Evolutionary conservation across 495 filamentous ascomycete genomes (phyloP), one percentile per base, ranked within the genome.

Genomic region (Aspergillus conjunctus): DNA sequence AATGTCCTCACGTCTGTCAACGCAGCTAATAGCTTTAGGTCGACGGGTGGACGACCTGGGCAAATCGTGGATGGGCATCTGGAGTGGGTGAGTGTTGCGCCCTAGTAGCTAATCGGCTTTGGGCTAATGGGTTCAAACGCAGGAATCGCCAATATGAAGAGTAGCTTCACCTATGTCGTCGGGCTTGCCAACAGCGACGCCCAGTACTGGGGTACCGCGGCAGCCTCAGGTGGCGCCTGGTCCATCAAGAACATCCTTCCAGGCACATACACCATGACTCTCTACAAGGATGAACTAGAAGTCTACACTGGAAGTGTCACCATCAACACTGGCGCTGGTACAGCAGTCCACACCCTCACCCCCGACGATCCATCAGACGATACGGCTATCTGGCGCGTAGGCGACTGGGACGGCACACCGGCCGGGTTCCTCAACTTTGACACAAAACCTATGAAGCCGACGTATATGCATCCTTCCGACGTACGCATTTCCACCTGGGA

Each of bases 381-480:
- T 2, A 60, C 49, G 0, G 51, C 58, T 2, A 11, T 60, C 51
- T 60, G 51, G 49, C 58, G 51, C 6, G 54, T 60, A 21, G 58
- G 58, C 51, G 39, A 46, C 14, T 60, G 51, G 49, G 58, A 60
- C 31, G 58, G 58, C 39, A 60, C 58, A 0, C 58, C 58, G 11
- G 10, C 58, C 5, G 58, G 50, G 7, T 46, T 54, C 39, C 58
- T 32, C 6, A 60, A 60, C 41, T 55, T 55, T 21, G 53, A 55
- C 33, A 31, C 7, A 0, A 10, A 10, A 3, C 49, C 58, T 4
- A 52, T 33, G 31, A 41, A 32, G 15, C 58, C 51, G 1, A 52
- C 51, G 12, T 52, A 52, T 39, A 60, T 60, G 58, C 58, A 60
- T 37, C 58, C 58, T 39, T 60, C 58, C 15, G 58, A 60, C 17